Evolutionary conservation across 441 rosid species (phyloP), one percentile per base, ranked within the genome.

Genomic region (Gossypium laxum): DNA sequence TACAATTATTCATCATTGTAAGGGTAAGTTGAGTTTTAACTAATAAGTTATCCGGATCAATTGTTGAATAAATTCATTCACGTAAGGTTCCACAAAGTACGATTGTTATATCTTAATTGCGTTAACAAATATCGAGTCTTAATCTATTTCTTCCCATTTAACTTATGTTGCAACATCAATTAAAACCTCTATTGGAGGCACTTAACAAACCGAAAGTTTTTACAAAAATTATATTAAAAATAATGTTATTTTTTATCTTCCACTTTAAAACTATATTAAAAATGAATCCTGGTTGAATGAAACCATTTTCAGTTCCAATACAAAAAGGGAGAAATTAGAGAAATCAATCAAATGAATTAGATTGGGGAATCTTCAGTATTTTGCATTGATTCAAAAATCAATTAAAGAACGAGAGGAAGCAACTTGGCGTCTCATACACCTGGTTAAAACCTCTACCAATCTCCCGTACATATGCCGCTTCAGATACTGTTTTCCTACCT

Each of bases 391-490:
- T 38, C 45, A 38, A 43, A 43, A 41, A 19, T 30, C 77, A 76
- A 72, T 75, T 14, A 83, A 83, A 79, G 82, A 83, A 83, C 69
- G 55, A 62, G 66, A 10, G 45, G 59, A 63, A 65, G 51, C 76
- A 72, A 82, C 70, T 81, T 84, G 71, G 71, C 77, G 62, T 71
- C 90, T 87, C 96, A 93, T 86, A 84, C 97, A 90, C 80, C 76
- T 88, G 78, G 85, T 83, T 48, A 93, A 81, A 75, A 91, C 91
- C 75, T 82, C 86, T 14, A 86, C 89, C 68, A 91, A 84, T 77
- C 84, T 91, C 81, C 80, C 86, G 88, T 88, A 93, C 95, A 87
- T 90, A 68, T 91, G 96, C 78, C 82, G 82, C 85, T 93, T 93
- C 89, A 91, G 74, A 80, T 85, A 90, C 92, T 86, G 73, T 71